phyloP scores from a whole-genome alignment of 75 land plant species.

The Picea sitchensis region DNA sequence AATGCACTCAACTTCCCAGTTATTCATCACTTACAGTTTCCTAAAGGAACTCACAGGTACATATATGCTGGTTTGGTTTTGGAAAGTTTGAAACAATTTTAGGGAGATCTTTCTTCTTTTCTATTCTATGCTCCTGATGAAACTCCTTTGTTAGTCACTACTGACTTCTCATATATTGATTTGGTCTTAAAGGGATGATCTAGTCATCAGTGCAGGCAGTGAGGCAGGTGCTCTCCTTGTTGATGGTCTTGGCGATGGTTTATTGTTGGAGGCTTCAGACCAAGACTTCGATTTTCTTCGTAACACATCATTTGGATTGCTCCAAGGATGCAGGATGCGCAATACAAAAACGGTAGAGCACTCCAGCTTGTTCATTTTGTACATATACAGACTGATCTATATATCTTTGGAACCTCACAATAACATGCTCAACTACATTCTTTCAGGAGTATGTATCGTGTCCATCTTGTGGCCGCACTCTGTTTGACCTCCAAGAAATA shows the following conservation, averaged over 20 bases:
- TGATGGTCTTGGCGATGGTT: conserved; percentile 96
- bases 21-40: conserved; percentile 91
- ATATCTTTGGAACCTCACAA: background rate
- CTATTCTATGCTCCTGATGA: background rate
- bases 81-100: background rate
- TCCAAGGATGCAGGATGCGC: conserved; percentile 98
- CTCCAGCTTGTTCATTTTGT: background rate
- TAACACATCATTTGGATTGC: conserved; percentile 92
- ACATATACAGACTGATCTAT: background rate
- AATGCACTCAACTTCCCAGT: conserved; percentile 86
- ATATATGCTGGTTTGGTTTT: background rate
- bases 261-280: conserved; percentile 80
- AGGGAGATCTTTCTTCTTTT: conserved; percentile 2
- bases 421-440: background rate
- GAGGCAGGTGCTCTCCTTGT: conserved; percentile 93
- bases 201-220: conserved; percentile 89
- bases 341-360: conserved; percentile 90
- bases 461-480: conserved; percentile 97
- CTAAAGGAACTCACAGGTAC: conserved; percentile 62
- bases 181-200: conserved; percentile 67
- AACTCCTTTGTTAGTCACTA: background rate
- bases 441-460: conserved; percentile 98
- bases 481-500: conserved; percentile 97
- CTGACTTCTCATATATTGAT: background rate
- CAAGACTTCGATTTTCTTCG: conserved; percentile 93